These are phyloP conservation scores for Neurospora sp. DNA, from an alignment of 495 filamentous ascomycete species.

Conservation along the genomic window DNA sequence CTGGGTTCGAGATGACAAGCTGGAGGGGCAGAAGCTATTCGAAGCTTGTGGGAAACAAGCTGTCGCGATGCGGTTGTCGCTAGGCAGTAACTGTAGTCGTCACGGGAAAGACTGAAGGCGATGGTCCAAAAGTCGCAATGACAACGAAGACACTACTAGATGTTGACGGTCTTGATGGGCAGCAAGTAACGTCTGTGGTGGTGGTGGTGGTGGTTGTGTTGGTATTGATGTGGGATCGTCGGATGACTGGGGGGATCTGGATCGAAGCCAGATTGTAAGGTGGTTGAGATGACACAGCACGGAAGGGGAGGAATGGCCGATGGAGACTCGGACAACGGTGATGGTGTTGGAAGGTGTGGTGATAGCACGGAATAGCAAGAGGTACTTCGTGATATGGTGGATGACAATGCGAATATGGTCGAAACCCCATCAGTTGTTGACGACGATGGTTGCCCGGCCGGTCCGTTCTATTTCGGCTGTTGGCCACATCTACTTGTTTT, in stretches of 20 bases:
- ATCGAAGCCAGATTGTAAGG: neutral
- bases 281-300: neutral
- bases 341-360: neutral
- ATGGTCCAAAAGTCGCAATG: conserved; percentile 11
- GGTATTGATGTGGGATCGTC: conserved; percentile 7
- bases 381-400: neutral
- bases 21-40: neutral
- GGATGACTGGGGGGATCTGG: neutral
- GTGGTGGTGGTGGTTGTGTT: conserved; percentile 3
- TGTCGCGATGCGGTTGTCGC: conserved; percentile 1
- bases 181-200: conserved; percentile 12
- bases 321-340: neutral
- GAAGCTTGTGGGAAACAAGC: neutral
- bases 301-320: neutral
- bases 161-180: conserved; percentile 14
- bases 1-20: neutral
- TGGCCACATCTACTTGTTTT: conserved; percentile 24
- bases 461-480: conserved; percentile 17
- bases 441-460: conserved; percentile 14
- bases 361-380: neutral
- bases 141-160: conserved; percentile 1
- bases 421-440: neutral
- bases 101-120: conserved; percentile 4
- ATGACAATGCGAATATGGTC: neutral
- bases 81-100: conserved; percentile 6